Percentiles rank a stretch among this genome's conserved stretches.
Evolutionary conservation across 2,329 filamentous ascomycete genomes (phyloP).

Genomic region (Orbilia blumenaviensis): DNA sequence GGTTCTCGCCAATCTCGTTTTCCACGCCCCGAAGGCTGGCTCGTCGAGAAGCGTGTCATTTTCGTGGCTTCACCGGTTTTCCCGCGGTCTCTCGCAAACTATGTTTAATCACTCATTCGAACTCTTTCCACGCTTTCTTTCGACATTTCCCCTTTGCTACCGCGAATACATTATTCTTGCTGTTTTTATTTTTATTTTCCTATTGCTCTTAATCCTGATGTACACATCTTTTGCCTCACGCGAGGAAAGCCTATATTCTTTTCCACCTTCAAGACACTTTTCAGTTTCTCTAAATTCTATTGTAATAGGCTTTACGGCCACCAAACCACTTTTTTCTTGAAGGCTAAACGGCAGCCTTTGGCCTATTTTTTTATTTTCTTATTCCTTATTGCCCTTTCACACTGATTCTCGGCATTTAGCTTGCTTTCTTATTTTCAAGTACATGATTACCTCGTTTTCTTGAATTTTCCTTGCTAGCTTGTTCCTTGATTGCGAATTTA

Average conservation of each 20-base stretch:
- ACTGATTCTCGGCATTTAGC: background rate
- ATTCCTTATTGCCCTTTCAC: background rate
- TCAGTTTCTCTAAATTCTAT: conserved; percentile 22
- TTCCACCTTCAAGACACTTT: conserved; percentile 15
- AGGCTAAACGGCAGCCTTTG: background rate
- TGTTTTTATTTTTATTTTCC: background rate
- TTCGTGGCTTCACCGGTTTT: conserved; percentile 22
- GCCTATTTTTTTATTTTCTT: conserved; percentile 16
- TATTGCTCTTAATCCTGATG: background rate
- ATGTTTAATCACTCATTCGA: conserved; percentile 51
- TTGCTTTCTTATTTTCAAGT: conserved; percentile 12
- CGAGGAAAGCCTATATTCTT: conserved; percentile 39
- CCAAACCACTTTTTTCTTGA: conserved; percentile 2
- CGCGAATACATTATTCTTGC: conserved; percentile 4
- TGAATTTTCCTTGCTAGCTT: background rate
- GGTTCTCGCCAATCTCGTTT: conserved; percentile 44
- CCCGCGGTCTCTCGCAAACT: conserved; percentile 32
- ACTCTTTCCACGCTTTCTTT: conserved; percentile 39
- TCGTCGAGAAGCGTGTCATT: conserved; percentile 37
- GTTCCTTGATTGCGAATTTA: conserved; percentile 23
- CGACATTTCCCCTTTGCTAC: background rate
- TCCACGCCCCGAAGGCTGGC: conserved; percentile 18
- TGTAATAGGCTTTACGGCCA: conserved; percentile 38
- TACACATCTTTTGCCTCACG: conserved; percentile 37
- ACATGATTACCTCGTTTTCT: background rate